Percentiles rank a stretch among this genome's conserved stretches.
These are phyloP conservation scores for Alternaria solani DNA, from an alignment of 2,329 filamentous ascomycete genomes.

Conservation along the genomic window DNA sequence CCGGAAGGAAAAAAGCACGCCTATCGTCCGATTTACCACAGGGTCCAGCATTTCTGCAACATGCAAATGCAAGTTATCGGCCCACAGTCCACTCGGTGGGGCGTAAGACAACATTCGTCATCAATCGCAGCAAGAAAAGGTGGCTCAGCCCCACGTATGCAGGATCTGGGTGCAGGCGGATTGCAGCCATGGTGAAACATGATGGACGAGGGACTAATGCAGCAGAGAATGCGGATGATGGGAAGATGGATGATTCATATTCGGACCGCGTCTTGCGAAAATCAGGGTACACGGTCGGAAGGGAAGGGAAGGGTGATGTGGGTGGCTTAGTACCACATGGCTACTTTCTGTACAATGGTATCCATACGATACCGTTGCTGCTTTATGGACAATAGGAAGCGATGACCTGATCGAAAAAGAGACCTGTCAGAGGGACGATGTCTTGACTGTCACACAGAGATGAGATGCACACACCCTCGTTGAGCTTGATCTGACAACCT, in stretches of 20 bases:
- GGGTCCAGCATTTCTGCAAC: conserved; percentile 1
- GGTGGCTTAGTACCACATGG: conserved; percentile 1
- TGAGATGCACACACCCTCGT: not conserved
- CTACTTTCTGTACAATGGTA: not conserved
- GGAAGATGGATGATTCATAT: conserved; percentile 4
- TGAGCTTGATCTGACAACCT: conserved; percentile 1
- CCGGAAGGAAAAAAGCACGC: not conserved
- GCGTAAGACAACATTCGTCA: not conserved
- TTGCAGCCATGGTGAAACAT: conserved; percentile 5
- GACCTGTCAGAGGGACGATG: not conserved
- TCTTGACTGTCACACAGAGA: conserved; percentile 1
- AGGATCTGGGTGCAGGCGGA: not conserved
- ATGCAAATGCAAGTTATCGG: conserved; percentile 6
- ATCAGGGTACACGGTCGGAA: not conserved
- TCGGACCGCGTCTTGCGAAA: not conserved
- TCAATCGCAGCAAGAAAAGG: not conserved
- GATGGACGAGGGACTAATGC: conserved; percentile 1
- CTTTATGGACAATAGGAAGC: not conserved
- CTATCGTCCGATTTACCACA: conserved; percentile 4
- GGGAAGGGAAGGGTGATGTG: not conserved
- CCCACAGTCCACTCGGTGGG: not conserved
- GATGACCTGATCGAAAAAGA: not conserved
- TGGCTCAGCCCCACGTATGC: not conserved
- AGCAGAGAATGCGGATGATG: conserved; percentile 5
- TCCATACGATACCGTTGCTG: not conserved